Conservation (phyloP, 2,329 filamentous ascomycete genomes). For the Leptographium lundbergii region DNA sequence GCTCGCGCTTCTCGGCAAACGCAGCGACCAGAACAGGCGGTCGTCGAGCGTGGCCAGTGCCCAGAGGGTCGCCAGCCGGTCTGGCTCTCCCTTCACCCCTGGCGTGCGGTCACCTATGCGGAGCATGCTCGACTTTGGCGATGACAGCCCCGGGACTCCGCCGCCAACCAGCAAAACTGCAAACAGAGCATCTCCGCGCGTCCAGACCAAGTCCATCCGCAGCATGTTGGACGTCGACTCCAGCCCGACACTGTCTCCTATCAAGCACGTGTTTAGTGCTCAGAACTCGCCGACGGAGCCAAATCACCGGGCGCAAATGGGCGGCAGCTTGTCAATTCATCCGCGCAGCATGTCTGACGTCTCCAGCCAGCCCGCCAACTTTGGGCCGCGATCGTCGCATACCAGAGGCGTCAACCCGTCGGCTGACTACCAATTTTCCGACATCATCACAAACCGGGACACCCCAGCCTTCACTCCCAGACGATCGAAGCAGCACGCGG, state of each 20-base stretch:
- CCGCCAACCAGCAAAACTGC: slow-evolving; percentile 13
- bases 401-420: slow-evolving; percentile 26
- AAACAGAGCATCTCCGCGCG: slow-evolving; percentile 22
- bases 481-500: slow-evolving; percentile 22
- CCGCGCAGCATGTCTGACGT: slow-evolving; percentile 45
- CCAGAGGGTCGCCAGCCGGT: slow-evolving; percentile 21
- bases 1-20: slow-evolving; percentile 44
- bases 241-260: slow-evolving; percentile 18
- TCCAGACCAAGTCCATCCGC: slow-evolving; percentile 25
- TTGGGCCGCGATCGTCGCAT: slow-evolving; percentile 26
- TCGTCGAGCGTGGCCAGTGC: slow-evolving; percentile 13
- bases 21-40: not conserved
- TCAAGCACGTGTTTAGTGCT: slow-evolving; percentile 26
- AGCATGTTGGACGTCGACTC: slow-evolving; percentile 38
- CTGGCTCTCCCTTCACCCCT: slow-evolving; percentile 40
- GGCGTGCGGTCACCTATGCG: slow-evolving; percentile 51
- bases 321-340: slow-evolving; percentile 17
- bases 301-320: slow-evolving; percentile 19
- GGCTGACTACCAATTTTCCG: slow-evolving; percentile 48
- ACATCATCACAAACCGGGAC: slow-evolving; percentile 40
- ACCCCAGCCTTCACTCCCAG: slow-evolving; percentile 38
- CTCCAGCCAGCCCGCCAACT: slow-evolving; percentile 32
- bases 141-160: slow-evolving; percentile 20
- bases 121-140: slow-evolving; percentile 48
- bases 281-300: slow-evolving; percentile 33